Evolutionary conservation across 176 grass and related monocot species (phyloP), one percentile per base, ranked within the genome.

Genomic region (Oryza longistaminata): DNA sequence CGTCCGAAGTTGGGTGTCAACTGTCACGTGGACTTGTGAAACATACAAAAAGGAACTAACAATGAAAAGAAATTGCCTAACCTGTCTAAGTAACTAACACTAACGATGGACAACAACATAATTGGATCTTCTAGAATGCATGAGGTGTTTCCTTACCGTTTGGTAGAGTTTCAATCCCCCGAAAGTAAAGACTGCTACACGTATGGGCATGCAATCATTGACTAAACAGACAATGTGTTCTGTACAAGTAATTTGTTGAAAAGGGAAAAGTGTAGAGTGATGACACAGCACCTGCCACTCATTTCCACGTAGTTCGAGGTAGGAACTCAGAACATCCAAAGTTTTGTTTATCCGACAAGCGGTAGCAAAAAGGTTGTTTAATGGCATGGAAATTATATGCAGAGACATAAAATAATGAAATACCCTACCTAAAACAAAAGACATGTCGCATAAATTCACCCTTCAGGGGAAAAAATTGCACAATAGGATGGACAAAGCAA

Each of bases 401-500:
- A 71, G 12, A 19, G 26, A 27, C n/a, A 10, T 12, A 60, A 13
- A 60, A 82, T 42, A 42, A 42, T 42, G 39, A 6, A 34, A 60
- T 26, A 58, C 34, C 46, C 17, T 71, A n/a, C n/a, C n/a, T 60
- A 12, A 27, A 24, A 7, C 13, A 9, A 72, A 80, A 52, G 12
- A 39, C n/a, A 9, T 82, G 11, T 16, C 7, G 24, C 33, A 64
- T 74, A 74, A 10, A 74, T 73, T 74, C 55, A 29, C 44, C 45
- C 78, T 22, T 31, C 13, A 11, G n/a, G n/a, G n/a, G 39, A 15
- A 69, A 76, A n/a, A 71, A 39, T 31, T 67, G 39, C 66, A 26
- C n/a, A 4, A 81, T 55, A 9, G 58, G 72, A 42, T 72, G 66
- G 53, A 71, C 17, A 90, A 3, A 73, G 9, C 37, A 77, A 53